Evolutionary conservation across 306 rosid species (phyloP), one percentile per base, ranked within the genome.

Genomic region (Quercus gilva): DNA sequence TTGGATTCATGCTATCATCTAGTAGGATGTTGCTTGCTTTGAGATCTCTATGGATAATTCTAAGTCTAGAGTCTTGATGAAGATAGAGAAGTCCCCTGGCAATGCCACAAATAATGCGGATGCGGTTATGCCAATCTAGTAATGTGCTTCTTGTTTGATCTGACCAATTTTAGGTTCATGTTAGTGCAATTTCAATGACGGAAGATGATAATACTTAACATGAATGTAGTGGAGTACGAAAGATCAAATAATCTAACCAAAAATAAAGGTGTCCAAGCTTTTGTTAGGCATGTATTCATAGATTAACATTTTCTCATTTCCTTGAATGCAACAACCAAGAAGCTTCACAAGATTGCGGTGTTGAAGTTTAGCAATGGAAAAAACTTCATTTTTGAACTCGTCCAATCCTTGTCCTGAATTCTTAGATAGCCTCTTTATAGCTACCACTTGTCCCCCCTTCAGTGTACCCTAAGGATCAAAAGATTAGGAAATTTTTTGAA

Each of bases 381-480:
- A 78, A 17, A 86, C 83, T 64, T 64, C 45, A 64, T 64, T 64
- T 64, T 64, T 64, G 13, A 64, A 64, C 70, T 64, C 92, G 0
- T 84, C 52, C 0, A 80, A 51, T 45, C 94, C 94, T 85, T 92
- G 97, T 57, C 88, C 85, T 0, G 94, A 87, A 15, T 79, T 63
- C 15, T 58, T 80, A 53, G 91, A 78, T 33, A 90, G 92, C 28
- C 93, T 69, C 77, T 92, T 92, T 49, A 90, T 91, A 2, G 95
- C 97, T 55, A 90, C 72, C 37, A 83, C 89, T 70, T 84, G 81
- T 10, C 83, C 90, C 59, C 79, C 75, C 67, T 28, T n/a, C 10
- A 92, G 80, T n/a, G 55, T 86, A 59, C 95, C 97, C 93, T 92
- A 82, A 51, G 41, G 74, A 56, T 69, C 64, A 76, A 59, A 59